These are phyloP conservation scores for Triadica sebifera DNA, from an alignment of 345 rosid genomes.

Conservation along the genomic window DNA sequence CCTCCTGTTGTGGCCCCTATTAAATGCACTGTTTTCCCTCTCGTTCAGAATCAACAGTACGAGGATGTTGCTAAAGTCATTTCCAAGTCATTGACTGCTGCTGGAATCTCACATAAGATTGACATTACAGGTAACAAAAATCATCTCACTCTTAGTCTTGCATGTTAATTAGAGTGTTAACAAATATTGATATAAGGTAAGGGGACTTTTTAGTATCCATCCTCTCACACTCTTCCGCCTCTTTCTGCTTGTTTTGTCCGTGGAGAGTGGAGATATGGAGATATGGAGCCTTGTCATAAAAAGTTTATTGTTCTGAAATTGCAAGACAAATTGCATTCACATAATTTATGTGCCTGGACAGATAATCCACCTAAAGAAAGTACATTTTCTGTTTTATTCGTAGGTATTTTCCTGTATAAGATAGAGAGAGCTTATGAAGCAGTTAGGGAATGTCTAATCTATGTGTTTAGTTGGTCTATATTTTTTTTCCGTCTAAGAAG, in stretches of 20 bases:
- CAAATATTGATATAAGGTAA: neutral
- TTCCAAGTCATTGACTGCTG: conserved; percentile 63
- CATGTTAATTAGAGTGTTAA: neutral
- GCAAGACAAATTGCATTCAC: neutral
- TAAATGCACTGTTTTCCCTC: conserved; percentile 94
- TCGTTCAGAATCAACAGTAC: conserved; percentile 76
- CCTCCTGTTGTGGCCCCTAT: conserved; percentile 90
- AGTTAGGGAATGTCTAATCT: neutral
- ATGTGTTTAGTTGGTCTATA: too few relatives aligned
- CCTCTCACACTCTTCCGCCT: neutral
- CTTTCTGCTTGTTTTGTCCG: neutral
- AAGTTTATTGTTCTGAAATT: neutral
- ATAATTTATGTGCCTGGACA: too few relatives aligned
- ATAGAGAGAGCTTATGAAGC: neutral
- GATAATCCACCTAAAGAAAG: too few relatives aligned
- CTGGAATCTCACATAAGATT: conserved; percentile 84
- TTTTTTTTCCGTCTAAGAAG: too few relatives aligned
- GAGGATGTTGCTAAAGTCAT: conserved; percentile 74
- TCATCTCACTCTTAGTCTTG: neutral
- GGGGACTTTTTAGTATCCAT: too few relatives aligned
- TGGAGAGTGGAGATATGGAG: neutral
- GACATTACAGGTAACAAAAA: conserved; percentile 71
- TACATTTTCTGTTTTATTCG: too few relatives aligned
- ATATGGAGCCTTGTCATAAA: neutral
- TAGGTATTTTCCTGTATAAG: neutral